Evolutionary conservation across 768 basidiomycete species (phyloP).

Genomic region (Holtermanniella nyarrowii): DNA sequence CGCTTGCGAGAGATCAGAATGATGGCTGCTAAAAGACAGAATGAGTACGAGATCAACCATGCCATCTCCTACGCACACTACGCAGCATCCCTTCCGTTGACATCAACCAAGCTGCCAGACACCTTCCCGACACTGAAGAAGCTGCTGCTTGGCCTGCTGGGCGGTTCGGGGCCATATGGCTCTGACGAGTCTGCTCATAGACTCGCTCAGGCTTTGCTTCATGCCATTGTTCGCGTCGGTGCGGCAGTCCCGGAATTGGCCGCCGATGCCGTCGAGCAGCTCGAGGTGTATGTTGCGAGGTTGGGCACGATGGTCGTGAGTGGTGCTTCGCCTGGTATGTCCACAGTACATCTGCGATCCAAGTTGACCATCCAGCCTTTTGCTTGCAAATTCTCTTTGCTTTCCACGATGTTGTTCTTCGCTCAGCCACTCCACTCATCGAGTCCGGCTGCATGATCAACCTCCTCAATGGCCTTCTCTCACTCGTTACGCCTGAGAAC

Average conservation of each 20-base stretch:
- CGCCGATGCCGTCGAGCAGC: constrained; percentile 11
- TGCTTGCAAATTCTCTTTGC: constrained; percentile 23
- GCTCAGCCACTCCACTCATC: constrained; percentile 14
- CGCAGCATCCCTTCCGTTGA: constrained; percentile 22
- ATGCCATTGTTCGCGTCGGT: constrained; percentile 25
- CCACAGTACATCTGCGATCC: neutral
- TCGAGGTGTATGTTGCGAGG: neutral
- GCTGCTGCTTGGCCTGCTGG: constrained; percentile 17
- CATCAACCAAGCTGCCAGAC: constrained; percentile 10
- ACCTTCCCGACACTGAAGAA: constrained; percentile 14
- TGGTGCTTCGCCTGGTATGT: neutral
- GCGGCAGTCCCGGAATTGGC: constrained; percentile 7
- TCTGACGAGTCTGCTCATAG: constrained; percentile 1
- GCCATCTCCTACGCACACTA: constrained; percentile 37
- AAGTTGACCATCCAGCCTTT: constrained; percentile 15
- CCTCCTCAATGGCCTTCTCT: constrained; percentile 9
- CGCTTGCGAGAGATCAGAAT: too few species aligned
- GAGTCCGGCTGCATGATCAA: constrained; percentile 1
- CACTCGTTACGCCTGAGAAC: constrained; percentile 15
- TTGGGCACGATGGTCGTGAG: too few species aligned
- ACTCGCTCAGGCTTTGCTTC: constrained; percentile 22
- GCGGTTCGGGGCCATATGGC: constrained; percentile 19
- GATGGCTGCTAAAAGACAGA: constrained; percentile 7
- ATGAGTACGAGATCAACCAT: constrained; percentile 30
- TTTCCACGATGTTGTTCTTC: constrained; percentile 15